Base-by-base conservation (phyloP, 2,329 filamentous ascomycete genomes). In the Aspergillus sp. region DNA sequence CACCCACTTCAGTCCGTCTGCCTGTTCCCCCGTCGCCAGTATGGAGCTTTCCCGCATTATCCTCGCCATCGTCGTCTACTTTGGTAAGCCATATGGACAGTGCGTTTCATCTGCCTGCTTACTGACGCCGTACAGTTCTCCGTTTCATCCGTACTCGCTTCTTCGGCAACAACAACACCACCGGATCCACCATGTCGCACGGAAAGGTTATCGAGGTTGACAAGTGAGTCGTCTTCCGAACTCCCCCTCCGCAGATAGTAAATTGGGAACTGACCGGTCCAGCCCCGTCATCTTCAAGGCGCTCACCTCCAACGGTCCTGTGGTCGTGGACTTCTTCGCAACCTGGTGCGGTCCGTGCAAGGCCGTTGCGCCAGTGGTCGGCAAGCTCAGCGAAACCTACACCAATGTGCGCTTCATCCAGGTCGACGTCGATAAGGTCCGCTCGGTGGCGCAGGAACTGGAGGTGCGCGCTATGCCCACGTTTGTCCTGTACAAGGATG, bases 241-340 rank as follows among this genome's bases (percentile, higher is more conserved):
- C 11, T 25, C 30, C 7, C 11, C 11, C 56, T 52, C 25, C 21
- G 27, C 15, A 23, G 19, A 44, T 11, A 13, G 13, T 48, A 8
- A 36, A 15, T 2, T 36, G 11, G 5, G 32, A 5, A 8, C 25
- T 11, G 1, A 2, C 15, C 19, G 1, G 4, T 25, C 5, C 68
- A 86, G 84, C 74, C 74, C 80, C 49, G 86, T 86, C 57, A 91
- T 86, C 75, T 81, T 87, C 65, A 76, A 79, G 39, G 84, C 84
- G 57, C 55, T 70, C 60, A 75, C 77, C 58, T 78, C 82, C 59
- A 74, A 82, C 64, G 76, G 73, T 25, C 80, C 91, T 64, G 77
- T 80, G 57, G 75, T 83, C 58, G 76, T 82, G 68, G 82, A 84
- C 71, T 83, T 82, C 77, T 82, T 81, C 70, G 82, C 82, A 13